Percentiles rank a stretch among this genome's conserved stretches.
phyloP scores from a whole-genome alignment of 441 rosid genomes.

The Erodium chrysanthum region DNA sequence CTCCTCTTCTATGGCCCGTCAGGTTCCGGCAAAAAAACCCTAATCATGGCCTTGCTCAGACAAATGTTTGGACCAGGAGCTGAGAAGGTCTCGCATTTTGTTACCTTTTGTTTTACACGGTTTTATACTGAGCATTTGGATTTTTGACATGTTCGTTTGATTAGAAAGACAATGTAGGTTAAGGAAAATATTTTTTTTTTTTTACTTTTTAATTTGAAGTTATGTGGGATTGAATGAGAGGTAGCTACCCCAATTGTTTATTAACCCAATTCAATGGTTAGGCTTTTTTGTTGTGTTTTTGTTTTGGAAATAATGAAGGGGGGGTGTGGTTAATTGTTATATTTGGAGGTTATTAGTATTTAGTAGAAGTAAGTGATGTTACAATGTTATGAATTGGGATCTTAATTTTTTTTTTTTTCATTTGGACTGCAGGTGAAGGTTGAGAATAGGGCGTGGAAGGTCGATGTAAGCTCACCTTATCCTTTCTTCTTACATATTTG shows the following conservation, averaged over 20 bases:
- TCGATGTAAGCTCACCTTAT: constrained; percentile 49
- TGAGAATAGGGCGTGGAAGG: constrained; percentile 80
- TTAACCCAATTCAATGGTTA: background rate
- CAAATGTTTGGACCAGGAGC: constrained; percentile 77
- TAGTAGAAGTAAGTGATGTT: background rate
- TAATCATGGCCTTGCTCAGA: constrained; percentile 76
- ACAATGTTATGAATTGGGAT: background rate
- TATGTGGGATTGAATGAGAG: background rate
- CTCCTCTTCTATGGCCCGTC: constrained; percentile 91
- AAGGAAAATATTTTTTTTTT: background rate
- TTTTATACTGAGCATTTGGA: background rate
- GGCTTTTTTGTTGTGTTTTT: background rate
- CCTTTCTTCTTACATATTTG: background rate
- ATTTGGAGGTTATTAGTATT: background rate
- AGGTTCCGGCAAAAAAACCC: constrained; percentile 98
- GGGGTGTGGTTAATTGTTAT: background rate
- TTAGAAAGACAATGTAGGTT: background rate
- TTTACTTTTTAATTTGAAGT: background rate
- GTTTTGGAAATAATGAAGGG: background rate
- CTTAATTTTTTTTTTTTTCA: constrained; percentile 10
- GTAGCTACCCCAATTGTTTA: background rate
- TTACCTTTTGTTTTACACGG: background rate
- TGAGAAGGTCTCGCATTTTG: constrained; percentile 49
- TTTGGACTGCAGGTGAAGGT: constrained; percentile 73
- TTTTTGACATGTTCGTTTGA: background rate